Conservation (phyloP, 2,329 filamentous ascomycete genomes). For the Hypoxylon sp. region DNA sequence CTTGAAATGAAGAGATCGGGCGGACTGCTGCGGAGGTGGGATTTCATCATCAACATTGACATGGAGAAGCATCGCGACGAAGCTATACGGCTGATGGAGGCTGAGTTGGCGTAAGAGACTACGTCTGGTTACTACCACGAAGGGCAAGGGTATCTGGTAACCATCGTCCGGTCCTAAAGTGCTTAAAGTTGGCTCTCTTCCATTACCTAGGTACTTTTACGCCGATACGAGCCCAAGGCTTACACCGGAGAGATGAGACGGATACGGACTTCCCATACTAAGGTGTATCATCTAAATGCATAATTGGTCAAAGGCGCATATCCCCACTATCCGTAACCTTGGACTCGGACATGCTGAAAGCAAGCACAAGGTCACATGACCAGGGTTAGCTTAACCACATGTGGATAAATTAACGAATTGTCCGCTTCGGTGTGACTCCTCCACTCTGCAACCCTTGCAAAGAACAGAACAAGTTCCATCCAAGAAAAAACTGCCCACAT, state of each 20-base stretch:
- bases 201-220: too few species aligned
- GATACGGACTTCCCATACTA: too few species aligned
- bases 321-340: too few species aligned
- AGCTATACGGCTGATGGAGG: slow-evolving; percentile 30
- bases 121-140: too few species aligned
- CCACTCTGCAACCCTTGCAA: slow-evolving; percentile 4
- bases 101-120: slow-evolving; percentile 21
- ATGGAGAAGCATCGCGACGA: slow-evolving; percentile 34
- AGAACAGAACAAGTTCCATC: slow-evolving; percentile 27
- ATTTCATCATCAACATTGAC: slow-evolving; percentile 37
- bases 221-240: too few species aligned
- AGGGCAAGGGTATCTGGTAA: too few species aligned
- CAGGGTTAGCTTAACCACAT: slow-evolving; percentile 38
- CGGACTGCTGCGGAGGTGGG: slow-evolving; percentile 20
- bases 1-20: background rate
- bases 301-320: too few species aligned
- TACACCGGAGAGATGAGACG: too few species aligned
- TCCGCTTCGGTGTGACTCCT: slow-evolving; percentile 32
- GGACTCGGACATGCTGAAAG: too few species aligned
- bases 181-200: too few species aligned
- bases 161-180: too few species aligned
- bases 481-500: slow-evolving; percentile 28
- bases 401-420: slow-evolving; percentile 32
- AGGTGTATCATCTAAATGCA: too few species aligned
- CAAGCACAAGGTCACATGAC: slow-evolving; percentile 36